phyloP scores from a whole-genome alignment of 2,329 filamentous ascomycete genomes.

The Penicillium digitatum region DNA sequence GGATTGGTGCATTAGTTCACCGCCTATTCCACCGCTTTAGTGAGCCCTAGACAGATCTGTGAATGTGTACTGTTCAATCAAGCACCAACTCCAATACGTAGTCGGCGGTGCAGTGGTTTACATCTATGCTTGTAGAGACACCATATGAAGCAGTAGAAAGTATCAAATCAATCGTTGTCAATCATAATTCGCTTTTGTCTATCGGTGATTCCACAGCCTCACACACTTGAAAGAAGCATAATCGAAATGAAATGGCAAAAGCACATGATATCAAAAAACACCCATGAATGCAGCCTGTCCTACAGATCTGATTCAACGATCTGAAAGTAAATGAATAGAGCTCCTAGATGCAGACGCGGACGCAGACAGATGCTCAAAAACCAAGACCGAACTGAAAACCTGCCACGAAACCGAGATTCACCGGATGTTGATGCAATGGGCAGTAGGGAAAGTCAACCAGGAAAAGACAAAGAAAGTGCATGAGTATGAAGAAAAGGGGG shows the following conservation, averaged over 20 bases:
- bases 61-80: too few species aligned
- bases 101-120: not conserved
- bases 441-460: constrained; percentile 3
- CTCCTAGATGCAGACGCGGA: not conserved
- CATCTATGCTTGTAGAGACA: not conserved
- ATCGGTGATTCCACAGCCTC: not conserved
- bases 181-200: constrained; percentile 12
- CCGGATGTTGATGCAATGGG: constrained; percentile 15
- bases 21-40: not conserved
- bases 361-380: constrained; percentile 3
- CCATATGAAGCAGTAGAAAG: not conserved
- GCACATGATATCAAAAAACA: not conserved
- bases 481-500: constrained; percentile 13
- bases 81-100: not conserved
- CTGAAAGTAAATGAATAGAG: not conserved
- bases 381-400: not conserved
- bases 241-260: not conserved
- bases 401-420: not conserved
- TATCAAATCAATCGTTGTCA: constrained; percentile 4
- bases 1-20: not conserved
- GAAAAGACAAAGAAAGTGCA: constrained; percentile 9
- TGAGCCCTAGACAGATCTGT: not conserved
- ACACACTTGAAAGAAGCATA: constrained; percentile 1
- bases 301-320: not conserved
- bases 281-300: not conserved